Evolutionary conservation across 2,329 filamentous ascomycete species (phyloP), one percentile per base, ranked within the genome.

Genomic region (Aspergillus sp.): DNA sequence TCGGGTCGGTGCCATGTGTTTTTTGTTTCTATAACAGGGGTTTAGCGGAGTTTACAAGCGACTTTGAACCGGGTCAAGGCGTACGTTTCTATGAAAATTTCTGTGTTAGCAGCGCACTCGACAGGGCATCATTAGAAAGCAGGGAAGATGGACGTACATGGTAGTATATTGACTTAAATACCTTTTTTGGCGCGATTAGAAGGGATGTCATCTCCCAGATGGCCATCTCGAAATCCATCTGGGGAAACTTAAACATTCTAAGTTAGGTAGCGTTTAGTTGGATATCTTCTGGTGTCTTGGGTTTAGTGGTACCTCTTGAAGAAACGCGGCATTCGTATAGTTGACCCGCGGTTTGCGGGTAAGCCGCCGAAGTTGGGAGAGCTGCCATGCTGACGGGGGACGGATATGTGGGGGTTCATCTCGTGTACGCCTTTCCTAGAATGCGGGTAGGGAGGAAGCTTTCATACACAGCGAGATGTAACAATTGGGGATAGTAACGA

Each of bases 211-310:
- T 89, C 72, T 89, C 86, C 86, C 86, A 89, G 64, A 88, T 83
- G 19, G 86, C 86, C 80, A 88, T 87, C 70, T 89, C 86, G 70
- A 89, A 89, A 77, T 89, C 86, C 86, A 89, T 89, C 66, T 88
- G 86, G 11, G 86, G 86, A 68, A 89, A 89, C 72, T 89, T 89
- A 80, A 89, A 88, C 50, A 89, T 75, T 57, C 81, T 82, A 51
- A 48, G 19, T 19, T 27, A 19, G 24, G 6, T 4, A 20, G 33
- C 20, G 30, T 56, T 30, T 24, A 56, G 54, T 27, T 20, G 20
- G 4, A 24, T 20, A 17, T 19, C 37, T 11, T 51, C 22, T 42
- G 13, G 8, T 30, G n/a, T 19, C 19, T 30, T 22, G 27, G 12
- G 15, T 12, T 4, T 39, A 8, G 19, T 22, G 9, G 50, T 57